Evolutionary conservation across 768 basidiomycete species (phyloP).

Genomic region (Mrakia frigida): DNA sequence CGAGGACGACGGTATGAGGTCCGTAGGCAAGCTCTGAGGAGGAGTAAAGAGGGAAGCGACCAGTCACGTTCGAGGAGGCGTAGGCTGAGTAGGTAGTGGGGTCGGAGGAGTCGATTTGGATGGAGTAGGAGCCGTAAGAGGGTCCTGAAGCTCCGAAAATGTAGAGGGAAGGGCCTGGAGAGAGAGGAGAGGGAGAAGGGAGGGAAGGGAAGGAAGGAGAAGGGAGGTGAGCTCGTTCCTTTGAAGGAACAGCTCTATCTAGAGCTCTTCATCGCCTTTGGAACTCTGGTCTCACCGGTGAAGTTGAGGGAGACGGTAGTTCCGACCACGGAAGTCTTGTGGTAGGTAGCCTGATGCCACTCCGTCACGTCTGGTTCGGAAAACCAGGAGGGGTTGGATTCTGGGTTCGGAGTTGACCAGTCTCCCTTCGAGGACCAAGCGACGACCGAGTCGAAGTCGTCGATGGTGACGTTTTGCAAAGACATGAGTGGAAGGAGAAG

Average conservation of each 20-base stretch:
- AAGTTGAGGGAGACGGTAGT: conserved; percentile 42
- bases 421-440: conserved; percentile 35
- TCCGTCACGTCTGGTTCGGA: conserved; percentile 38
- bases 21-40: not conserved
- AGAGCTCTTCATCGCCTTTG: not conserved
- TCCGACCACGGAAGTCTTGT: conserved; percentile 38
- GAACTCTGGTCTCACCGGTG: conserved; percentile 36
- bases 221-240: not conserved
- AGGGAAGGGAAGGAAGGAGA: not conserved
- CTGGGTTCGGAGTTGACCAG: conserved; percentile 44
- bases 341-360: conserved; percentile 44
- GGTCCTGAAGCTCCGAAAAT: conserved; percentile 40
- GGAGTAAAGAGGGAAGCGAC: conserved; percentile 6
- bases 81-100: conserved; percentile 32
- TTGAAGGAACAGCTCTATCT: not conserved
- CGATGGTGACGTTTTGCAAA: conserved; percentile 38
- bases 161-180: conserved; percentile 38
- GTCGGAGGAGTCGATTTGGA: conserved; percentile 37
- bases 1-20: not conserved
- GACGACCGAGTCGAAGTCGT: conserved; percentile 45
- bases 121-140: conserved; percentile 33
- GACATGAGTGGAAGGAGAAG: not conserved
- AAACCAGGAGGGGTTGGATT: conserved; percentile 40
- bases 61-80: conserved; percentile 21
- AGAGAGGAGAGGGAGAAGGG: too few species aligned